Evolutionary conservation across 1,139 yeast species (phyloP).

Genomic region (Debaryomycetaceae sp.): DNA sequence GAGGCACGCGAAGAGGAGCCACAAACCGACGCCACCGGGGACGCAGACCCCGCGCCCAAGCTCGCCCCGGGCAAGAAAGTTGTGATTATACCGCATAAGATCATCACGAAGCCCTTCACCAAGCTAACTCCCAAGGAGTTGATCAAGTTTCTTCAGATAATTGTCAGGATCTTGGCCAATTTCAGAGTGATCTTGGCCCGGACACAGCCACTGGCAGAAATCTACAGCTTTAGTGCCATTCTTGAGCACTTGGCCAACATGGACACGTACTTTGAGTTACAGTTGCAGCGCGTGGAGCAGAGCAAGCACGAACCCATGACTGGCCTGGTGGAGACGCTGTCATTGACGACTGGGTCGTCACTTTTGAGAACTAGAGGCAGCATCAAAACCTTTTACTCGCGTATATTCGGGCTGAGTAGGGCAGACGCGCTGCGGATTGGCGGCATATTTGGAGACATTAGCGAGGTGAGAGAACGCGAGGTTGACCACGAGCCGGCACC

Average conservation of each 20-base stretch:
- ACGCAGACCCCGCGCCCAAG: conserved; percentile 8
- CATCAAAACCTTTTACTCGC: conserved; percentile 5
- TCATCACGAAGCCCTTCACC: conserved; percentile 39
- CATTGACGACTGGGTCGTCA: neutral
- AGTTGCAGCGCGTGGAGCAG: conserved; percentile 8
- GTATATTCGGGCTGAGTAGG: conserved; percentile 6
- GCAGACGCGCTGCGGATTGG: neutral
- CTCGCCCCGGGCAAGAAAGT: conserved; percentile 24
- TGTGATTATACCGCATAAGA: conserved; percentile 41
- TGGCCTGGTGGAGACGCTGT: neutral
- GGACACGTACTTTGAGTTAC: conserved; percentile 14
- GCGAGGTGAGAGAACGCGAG: conserved; percentile 13
- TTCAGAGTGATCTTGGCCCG: conserved; percentile 27
- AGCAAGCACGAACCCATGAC: conserved; percentile 5
- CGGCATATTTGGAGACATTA: conserved; percentile 21
- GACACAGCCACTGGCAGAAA: conserved; percentile 9
- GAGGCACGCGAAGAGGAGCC: neutral
- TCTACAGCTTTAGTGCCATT: conserved; percentile 22
- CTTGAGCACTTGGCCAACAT: conserved; percentile 16
- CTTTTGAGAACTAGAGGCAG: conserved; percentile 4
- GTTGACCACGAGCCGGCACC: neutral
- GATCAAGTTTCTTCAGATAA: conserved; percentile 30
- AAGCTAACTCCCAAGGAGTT: conserved; percentile 38
- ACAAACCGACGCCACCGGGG: conserved; percentile 3
- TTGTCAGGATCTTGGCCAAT: conserved; percentile 36